phyloP scores from a whole-genome alignment of 345 rosid species.

The Sisymbrium altissimum region DNA sequence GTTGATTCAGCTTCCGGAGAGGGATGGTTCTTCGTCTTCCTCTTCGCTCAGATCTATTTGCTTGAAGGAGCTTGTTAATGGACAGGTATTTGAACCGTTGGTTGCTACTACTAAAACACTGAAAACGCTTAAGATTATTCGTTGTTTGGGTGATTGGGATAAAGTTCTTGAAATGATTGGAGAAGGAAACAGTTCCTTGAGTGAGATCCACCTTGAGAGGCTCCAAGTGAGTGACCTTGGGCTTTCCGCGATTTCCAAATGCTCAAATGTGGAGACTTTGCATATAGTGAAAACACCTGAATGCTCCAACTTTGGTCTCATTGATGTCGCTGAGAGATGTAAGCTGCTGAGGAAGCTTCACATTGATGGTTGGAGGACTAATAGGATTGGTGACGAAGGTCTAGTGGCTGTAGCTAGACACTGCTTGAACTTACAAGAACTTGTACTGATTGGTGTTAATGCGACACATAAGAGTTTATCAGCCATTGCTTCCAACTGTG shows the following conservation, averaged over 20 bases:
- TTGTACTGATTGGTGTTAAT: slow-evolving; percentile 79
- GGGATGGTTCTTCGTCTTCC: slow-evolving; percentile 41
- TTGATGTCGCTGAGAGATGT: slow-evolving; percentile 63
- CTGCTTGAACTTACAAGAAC: slow-evolving; percentile 67
- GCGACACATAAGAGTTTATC: slow-evolving; percentile 63
- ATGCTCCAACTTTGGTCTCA: slow-evolving; percentile 69
- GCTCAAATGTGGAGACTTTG: slow-evolving; percentile 60
- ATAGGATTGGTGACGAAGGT: slow-evolving; percentile 85
- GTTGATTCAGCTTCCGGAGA: slow-evolving; percentile 43
- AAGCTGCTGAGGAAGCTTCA: slow-evolving; percentile 73
- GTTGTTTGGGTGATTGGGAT: slow-evolving; percentile 94
- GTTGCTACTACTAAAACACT: slow-evolving; percentile 51
- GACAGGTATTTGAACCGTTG: slow-evolving; percentile 73
- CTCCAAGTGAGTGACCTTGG: slow-evolving; percentile 79
- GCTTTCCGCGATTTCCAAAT: slow-evolving; percentile 54
- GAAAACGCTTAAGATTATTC: slow-evolving; percentile 67
- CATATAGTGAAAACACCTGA: slow-evolving; percentile 75
- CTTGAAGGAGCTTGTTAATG: slow-evolving; percentile 80
- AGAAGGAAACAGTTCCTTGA: slow-evolving; percentile 32
- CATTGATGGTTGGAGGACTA: slow-evolving; percentile 82
- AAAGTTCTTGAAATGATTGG: slow-evolving; percentile 52
- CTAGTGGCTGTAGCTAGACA: slow-evolving; percentile 64
- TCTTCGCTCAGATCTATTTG: slow-evolving; percentile 53
- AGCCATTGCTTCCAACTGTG: slow-evolving; percentile 60
- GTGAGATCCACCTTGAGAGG: slow-evolving; percentile 80